Evolutionary conservation across 345 rosid genomes (phyloP), one percentile per base, ranked within the genome.

Genomic region (Isatis tinctoria): DNA sequence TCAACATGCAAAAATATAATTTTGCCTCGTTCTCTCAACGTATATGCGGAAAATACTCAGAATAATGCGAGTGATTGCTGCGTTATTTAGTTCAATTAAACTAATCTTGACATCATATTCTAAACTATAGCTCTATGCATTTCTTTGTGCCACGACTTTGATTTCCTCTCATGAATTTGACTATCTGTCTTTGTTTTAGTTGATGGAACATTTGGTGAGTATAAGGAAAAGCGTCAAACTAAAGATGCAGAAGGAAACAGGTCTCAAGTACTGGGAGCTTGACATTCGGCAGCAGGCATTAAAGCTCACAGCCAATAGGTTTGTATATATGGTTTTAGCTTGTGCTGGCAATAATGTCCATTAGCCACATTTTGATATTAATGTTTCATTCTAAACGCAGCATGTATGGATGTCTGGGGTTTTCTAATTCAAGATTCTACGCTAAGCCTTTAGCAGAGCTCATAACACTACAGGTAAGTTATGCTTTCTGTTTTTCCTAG

Each of bases 381-480:
- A 17, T 30, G 54, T 30, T 22, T 45, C 30, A 26, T 81, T 58
- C 36, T 74, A 44, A 33, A 30, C 74, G 82, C 92, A 95, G 99
- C 84, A 92, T 95, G 96, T 95, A 95, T 81, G 99, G 99, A 84
- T 95, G 97, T 84, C 96, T 95, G 79, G 99, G 99, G 63, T 95
- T 92, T 83, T 86, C 97, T 69, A 90, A 95, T 80, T 95, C 99
- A 60, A 87, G 99, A 85, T 95, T 95, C 81, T 95, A 95, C 57
- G 99, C 99, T 63, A 92, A 92, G 83, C 97, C 96, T 83, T 86
- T 95, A 62, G 99, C 99, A 39, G 99, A 95, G 83, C 92, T 95
- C 73, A 87, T 92, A 67, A 95, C 99, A 10, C 84, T 85, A 78
- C 97, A 90, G 77, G 99, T 87, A 85, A 78, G 83, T 78, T 62